phyloP scores from a whole-genome alignment of 2,329 filamentous ascomycete species.

The Biscogniauxia marginata region DNA sequence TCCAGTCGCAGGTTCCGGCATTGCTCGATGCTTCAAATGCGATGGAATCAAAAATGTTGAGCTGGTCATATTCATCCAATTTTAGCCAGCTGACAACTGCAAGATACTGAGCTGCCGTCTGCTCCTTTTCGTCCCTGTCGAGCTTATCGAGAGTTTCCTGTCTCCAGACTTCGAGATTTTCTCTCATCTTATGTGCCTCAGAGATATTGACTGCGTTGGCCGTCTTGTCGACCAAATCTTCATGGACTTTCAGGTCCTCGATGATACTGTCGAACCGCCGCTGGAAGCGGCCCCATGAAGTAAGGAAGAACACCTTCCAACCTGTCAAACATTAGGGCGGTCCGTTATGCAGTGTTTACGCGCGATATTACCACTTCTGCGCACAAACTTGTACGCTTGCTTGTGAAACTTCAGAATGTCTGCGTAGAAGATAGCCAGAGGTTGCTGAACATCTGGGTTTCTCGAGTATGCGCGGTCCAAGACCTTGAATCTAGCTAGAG shows the following conservation, averaged over 20 bases:
- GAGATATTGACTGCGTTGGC: slow-evolving; percentile 32
- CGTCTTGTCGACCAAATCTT: slow-evolving; percentile 31
- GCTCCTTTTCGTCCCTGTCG: slow-evolving; percentile 20
- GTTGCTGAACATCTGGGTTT: slow-evolving; percentile 38
- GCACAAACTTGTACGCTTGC: slow-evolving; percentile 45
- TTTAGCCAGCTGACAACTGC: slow-evolving; percentile 31
- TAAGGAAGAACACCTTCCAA: slow-evolving; percentile 36
- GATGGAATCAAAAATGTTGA: slow-evolving; percentile 29
- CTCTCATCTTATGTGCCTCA: slow-evolving; percentile 25
- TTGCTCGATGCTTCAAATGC: slow-evolving; percentile 23
- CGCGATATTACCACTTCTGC: slow-evolving; percentile 25
- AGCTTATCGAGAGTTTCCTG: slow-evolving; percentile 22
- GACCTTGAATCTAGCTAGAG: slow-evolving; percentile 38
- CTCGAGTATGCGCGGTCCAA: slow-evolving; percentile 31
- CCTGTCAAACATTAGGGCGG: slow-evolving; percentile 19
- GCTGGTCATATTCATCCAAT: slow-evolving; percentile 33
- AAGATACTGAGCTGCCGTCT: slow-evolving; percentile 23
- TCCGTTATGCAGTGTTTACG: too few relatives aligned
- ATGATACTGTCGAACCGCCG: slow-evolving; percentile 34
- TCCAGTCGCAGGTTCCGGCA: slow-evolving; percentile 36
- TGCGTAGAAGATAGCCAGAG: slow-evolving; percentile 42
- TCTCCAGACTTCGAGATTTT: slow-evolving; percentile 24
- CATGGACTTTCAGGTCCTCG: slow-evolving; percentile 33
- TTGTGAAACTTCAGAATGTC: slow-evolving; percentile 51
- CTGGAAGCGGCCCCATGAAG: slow-evolving; percentile 40